Base-by-base conservation (phyloP, 2,329 filamentous ascomycete genomes). In the Exserohilum turcica region DNA sequence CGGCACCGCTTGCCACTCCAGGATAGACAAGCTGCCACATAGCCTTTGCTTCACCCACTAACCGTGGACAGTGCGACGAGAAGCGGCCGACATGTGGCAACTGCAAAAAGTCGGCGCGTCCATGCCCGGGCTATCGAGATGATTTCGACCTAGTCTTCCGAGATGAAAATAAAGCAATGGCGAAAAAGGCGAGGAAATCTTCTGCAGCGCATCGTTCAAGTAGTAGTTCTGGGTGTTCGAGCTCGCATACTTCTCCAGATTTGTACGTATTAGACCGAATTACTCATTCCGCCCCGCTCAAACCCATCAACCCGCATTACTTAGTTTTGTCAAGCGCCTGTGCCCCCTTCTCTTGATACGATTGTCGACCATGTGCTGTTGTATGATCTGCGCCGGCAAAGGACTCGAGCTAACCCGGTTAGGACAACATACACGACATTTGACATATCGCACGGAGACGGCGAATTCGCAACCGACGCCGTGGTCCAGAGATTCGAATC, bases 101-200 rank as follows among this genome's bases (percentile, higher is more conserved):
- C 49, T 74, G 71, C 48, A 65, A 68, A 50, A 74, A 74, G 50
- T 69, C 67, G 13, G 60, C 62, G 6, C 62, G 68, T 10, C 54
- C 54, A 3, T 74, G 71, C 45, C 71, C 71, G 21, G 71, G 71
- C 2, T 74, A 71, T 52, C 68, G 85, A 68, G 85, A 89, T 66
- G 86, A 89, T 60, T 88, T 90, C 62, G 87, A 90, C 63, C 75
- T 90, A 19, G 83, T 90, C 48, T 89, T 90, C 63, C 84, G 87
- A 50, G 87, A 90, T 69, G 87, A 90, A 75, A 90, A 87, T 24
- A 83, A 84, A 60, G 85, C 86, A 1, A 87, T 86, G 29, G 85
- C 86, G 65, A 80, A 82, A 56, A 81, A 86, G 64, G 86, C 84
- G 13, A 80, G 81, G 50, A 85, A 82, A 48, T 54, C 61, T 1